These are phyloP conservation scores for Fraxinus pennsylvanica DNA, from an alignment of 257 asterid genomes.

Conservation along the genomic window DNA sequence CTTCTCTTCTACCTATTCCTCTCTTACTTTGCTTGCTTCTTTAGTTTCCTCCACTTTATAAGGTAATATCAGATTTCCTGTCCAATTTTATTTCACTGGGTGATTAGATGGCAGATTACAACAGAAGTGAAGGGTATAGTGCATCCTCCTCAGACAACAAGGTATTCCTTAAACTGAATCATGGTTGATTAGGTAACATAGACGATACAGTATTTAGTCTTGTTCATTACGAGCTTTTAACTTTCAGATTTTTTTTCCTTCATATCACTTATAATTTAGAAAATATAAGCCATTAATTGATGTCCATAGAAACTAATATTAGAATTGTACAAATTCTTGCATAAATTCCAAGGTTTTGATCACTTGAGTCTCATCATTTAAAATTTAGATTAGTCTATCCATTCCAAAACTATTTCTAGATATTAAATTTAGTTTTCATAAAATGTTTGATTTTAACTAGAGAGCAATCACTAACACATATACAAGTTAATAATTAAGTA, in stretches of 20 bases:
- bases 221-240: not conserved
- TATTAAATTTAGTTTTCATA: no score
- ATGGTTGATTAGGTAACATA: not conserved
- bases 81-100: constrained; percentile 22
- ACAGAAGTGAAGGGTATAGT: constrained; percentile 38
- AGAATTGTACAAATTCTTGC: not conserved
- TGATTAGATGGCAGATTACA: constrained; percentile 50
- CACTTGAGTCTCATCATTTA: not conserved
- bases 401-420: not conserved
- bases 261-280: not conserved
- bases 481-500: not conserved
- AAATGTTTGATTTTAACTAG: not conserved
- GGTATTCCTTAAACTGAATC: constrained; percentile 18
- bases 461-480: no score
- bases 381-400: not conserved
- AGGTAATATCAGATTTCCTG: constrained; percentile 57
- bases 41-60: constrained; percentile 45
- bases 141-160: constrained; percentile 36
- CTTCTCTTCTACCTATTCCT: constrained; percentile 16
- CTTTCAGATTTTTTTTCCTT: not conserved
- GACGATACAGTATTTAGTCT: not conserved
- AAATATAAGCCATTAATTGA: not conserved
- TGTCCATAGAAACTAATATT: not conserved
- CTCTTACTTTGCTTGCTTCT: constrained; percentile 46
- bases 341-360: not conserved